phyloP scores from a whole-genome alignment of 164 flowering plant genomes.

The Pachysandra terminalis region DNA sequence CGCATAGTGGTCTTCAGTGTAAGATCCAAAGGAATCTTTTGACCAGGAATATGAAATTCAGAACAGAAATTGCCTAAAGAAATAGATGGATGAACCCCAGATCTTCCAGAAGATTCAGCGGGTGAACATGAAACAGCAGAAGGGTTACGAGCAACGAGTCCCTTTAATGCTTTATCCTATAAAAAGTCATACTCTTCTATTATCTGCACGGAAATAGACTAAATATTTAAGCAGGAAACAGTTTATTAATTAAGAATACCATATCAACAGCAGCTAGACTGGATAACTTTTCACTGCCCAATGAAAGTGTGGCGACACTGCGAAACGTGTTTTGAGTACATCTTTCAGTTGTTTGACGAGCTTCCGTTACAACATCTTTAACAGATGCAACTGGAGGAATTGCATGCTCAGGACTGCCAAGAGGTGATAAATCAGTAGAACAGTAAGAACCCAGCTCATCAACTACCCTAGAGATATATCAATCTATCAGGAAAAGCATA shows the following conservation, averaged over 20 bases:
- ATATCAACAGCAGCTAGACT: slow-evolving; percentile 45
- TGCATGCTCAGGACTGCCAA: slow-evolving; percentile 26
- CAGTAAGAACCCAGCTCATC: not conserved
- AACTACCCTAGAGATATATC: not conserved
- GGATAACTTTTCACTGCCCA: slow-evolving; percentile 37
- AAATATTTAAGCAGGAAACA: not conserved
- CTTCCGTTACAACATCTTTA: slow-evolving; percentile 25
- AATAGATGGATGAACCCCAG: slow-evolving; percentile 22
- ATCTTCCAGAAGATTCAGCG: slow-evolving; percentile 31
- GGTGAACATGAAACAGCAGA: slow-evolving; percentile 24
- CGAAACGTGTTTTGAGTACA: slow-evolving; percentile 53
- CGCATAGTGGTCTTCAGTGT: slow-evolving; percentile 76
- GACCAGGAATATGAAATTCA: slow-evolving; percentile 48
- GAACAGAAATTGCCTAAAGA: slow-evolving; percentile 29
- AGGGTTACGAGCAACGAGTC: slow-evolving; percentile 49
- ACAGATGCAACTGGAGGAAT: slow-evolving; percentile 25
- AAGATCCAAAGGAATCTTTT: slow-evolving; percentile 71
- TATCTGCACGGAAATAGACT: not conserved
- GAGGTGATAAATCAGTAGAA: slow-evolving; percentile 7
- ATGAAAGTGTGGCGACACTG: slow-evolving; percentile 67
- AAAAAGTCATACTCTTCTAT: slow-evolving; percentile 1
- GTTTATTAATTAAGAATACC: slow-evolving; percentile 39
- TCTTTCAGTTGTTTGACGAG: slow-evolving; percentile 34
- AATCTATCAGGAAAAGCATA: slow-evolving; percentile 21
- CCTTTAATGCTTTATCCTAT: slow-evolving; percentile 74